Conservation (phyloP, 805 yeast species). For the Saccharomycopsis fibuligera region DNA sequence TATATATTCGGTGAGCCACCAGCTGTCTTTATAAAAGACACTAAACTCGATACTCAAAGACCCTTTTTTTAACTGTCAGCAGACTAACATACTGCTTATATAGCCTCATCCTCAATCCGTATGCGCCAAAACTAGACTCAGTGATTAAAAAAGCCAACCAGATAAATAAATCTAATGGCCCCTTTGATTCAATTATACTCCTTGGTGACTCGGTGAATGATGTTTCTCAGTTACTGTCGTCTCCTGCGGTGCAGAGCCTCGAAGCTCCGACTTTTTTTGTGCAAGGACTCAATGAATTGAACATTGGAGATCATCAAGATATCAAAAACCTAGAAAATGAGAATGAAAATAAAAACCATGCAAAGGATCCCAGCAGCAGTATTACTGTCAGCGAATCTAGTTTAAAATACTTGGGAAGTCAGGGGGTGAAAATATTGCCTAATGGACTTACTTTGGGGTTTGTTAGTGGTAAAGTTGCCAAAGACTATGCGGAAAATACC, state of each 20-base stretch:
- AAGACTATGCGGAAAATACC: neutral
- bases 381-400: neutral
- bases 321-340: neutral
- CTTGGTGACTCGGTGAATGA: constrained; percentile 7
- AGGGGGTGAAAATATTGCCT: neutral
- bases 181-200: constrained; percentile 11
- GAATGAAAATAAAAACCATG: neutral
- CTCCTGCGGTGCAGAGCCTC: no score
- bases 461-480: neutral
- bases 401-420: neutral
- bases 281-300: neutral
- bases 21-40: no score
- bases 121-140: constrained; percentile 7
- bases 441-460: constrained; percentile 5
- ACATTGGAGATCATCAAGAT: neutral
- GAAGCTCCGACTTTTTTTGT: constrained; percentile 2
- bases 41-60: no score
- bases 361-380: neutral
- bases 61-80: no score
- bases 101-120: constrained; percentile 26
- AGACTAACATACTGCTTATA: no score
- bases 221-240: no score
- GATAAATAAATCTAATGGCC: constrained; percentile 9
- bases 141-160: constrained; percentile 14
- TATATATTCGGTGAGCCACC: no score